These are phyloP conservation scores for Bertia moriformis DNA, from an alignment of 2,329 filamentous ascomycete species.

Conservation along the genomic window DNA sequence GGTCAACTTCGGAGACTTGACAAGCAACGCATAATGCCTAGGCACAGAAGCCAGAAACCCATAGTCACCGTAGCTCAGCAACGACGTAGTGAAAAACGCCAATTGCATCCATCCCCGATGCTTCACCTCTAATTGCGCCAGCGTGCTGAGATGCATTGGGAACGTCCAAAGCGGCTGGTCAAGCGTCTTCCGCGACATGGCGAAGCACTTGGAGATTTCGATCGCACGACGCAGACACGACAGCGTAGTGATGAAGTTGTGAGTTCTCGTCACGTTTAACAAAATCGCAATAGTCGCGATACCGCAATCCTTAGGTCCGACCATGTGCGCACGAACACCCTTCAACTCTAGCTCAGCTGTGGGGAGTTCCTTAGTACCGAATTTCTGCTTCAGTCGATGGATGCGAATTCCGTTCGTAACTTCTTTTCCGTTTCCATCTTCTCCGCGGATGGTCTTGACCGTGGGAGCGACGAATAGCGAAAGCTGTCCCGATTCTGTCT, in stretches of 20 bases:
- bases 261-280: constrained; percentile 13
- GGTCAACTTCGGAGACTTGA: neutral
- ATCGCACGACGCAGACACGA: constrained; percentile 20
- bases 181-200: constrained; percentile 18
- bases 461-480: constrained; percentile 4
- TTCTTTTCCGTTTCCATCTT: constrained; percentile 2
- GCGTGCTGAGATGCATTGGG: constrained; percentile 20
- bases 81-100: constrained; percentile 16
- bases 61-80: constrained; percentile 17
- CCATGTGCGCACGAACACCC: constrained; percentile 3
- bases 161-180: constrained; percentile 20
- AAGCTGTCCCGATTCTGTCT: constrained; percentile 3
- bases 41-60: constrained; percentile 13
- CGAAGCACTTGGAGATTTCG: constrained; percentile 22
- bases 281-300: constrained; percentile 3
- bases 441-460: constrained; percentile 2
- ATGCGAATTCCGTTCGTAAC: constrained; percentile 4
- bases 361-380: constrained; percentile 5
- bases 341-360: constrained; percentile 4
- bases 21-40: constrained; percentile 12
- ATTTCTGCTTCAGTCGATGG: constrained; percentile 4
- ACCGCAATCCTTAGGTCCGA: constrained; percentile 3
- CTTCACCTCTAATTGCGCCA: constrained; percentile 20
- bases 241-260: constrained; percentile 21
- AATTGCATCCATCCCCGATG: constrained; percentile 20